Evolutionary conservation across 352 stramenopile species (phyloP).

Genomic region (Aphanomyces invadans): DNA sequence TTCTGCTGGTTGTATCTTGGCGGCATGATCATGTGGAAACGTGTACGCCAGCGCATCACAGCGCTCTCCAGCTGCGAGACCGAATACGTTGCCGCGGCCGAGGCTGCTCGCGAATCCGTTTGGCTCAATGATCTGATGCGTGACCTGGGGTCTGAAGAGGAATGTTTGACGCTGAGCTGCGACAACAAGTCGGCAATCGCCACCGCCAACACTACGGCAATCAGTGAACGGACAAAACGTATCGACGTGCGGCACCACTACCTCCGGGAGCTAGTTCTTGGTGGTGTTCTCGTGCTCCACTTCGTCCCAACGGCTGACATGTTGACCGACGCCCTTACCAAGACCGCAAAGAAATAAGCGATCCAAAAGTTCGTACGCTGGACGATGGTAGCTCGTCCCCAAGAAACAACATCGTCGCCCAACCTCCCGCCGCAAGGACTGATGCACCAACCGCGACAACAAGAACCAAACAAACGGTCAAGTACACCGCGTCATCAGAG

Average conservation of each 20-base stretch:
- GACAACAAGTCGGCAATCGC: slow-evolving; percentile 29
- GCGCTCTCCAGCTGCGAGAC: slow-evolving; percentile 24
- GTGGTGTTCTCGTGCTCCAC: slow-evolving; percentile 1
- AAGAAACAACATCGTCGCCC: background rate
- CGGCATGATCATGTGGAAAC: slow-evolving; percentile 1
- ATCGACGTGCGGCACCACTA: slow-evolving; percentile 30
- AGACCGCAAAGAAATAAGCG: slow-evolving; percentile 12
- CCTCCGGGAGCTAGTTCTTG: slow-evolving; percentile 25
- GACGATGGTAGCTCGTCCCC: background rate
- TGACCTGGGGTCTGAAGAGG: slow-evolving; percentile 15
- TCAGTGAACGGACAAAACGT: slow-evolving; percentile 27
- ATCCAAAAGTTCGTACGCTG: background rate
- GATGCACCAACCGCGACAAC: background rate
- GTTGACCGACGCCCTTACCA: slow-evolving; percentile 28
- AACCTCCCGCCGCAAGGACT: background rate
- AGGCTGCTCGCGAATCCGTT: slow-evolving; percentile 21
- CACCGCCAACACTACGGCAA: slow-evolving; percentile 12
- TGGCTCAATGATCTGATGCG: slow-evolving; percentile 17
- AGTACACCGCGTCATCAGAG: no score
- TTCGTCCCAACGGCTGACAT: slow-evolving; percentile 25
- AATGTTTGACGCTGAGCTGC: slow-evolving; percentile 16
- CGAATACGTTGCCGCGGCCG: slow-evolving; percentile 26
- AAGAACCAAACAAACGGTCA: background rate
- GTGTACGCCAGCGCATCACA: slow-evolving; percentile 16
- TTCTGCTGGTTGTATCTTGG: background rate